phyloP scores from a whole-genome alignment of 495 filamentous ascomycete genomes.

The Annulohypoxylon moriforme region DNA sequence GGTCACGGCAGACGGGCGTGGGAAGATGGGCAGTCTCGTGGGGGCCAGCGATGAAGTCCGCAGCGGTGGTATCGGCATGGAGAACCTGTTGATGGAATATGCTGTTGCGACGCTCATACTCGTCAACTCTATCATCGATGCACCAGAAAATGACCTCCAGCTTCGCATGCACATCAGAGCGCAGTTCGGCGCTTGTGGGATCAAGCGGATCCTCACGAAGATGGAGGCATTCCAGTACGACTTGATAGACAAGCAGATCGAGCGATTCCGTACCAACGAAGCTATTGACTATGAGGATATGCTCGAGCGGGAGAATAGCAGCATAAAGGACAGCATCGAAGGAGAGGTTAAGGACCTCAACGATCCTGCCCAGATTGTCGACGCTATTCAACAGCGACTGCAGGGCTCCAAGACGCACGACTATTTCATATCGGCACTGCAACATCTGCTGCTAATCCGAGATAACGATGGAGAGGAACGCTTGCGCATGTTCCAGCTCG shows the following conservation, averaged over 20 bases:
- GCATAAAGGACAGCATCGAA: constrained; percentile 89
- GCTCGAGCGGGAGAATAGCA: constrained; percentile 88
- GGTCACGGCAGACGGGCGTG: constrained; percentile 94
- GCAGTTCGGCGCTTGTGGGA: constrained; percentile 94
- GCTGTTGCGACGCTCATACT: constrained; percentile 94
- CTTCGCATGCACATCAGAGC: constrained; percentile 93
- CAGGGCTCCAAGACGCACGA: constrained; percentile 86
- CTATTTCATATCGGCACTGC: constrained; percentile 94
- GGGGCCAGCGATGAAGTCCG: constrained; percentile 97
- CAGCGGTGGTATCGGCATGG: constrained; percentile 97
- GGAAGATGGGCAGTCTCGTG: constrained; percentile 98
- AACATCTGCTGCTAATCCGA: constrained; percentile 92
- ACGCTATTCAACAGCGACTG: constrained; percentile 90
- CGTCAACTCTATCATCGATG: constrained; percentile 96
- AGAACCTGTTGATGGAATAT: constrained; percentile 99
- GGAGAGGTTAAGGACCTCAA: constrained; percentile 94
- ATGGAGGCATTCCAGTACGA: constrained; percentile 99
- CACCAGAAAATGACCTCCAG: constrained; percentile 87
- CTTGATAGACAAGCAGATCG: constrained; percentile 97
- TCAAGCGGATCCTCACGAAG: constrained; percentile 93
- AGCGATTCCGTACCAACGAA: constrained; percentile 91
- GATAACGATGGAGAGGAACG: constrained; percentile 94
- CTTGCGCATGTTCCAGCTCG: constrained; percentile 95
- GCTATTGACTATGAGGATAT: constrained; percentile 98
- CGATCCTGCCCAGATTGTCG: constrained; percentile 91